Evolutionary conservation across 2,329 filamentous ascomycete species (phyloP).

Genomic region (Calonectria hawksworthii): DNA sequence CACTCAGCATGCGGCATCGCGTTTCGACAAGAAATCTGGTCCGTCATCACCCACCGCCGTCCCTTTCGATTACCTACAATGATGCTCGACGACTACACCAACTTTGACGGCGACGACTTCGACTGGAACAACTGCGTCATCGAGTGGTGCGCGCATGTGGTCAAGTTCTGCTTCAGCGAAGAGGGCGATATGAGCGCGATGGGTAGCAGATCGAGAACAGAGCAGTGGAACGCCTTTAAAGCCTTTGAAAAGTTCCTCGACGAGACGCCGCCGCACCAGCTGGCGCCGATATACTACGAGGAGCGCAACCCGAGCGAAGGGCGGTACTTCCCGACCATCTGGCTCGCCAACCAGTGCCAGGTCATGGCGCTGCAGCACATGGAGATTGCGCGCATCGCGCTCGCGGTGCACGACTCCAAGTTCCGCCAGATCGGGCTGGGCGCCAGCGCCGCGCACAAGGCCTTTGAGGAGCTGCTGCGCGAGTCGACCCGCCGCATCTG

Average conservation of each 20-base stretch:
- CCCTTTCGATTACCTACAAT: slow-evolving; percentile 31
- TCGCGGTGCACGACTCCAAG: slow-evolving; percentile 33
- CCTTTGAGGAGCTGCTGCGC: slow-evolving; percentile 25
- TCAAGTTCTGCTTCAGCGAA: slow-evolving; percentile 31
- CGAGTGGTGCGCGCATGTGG: slow-evolving; percentile 29
- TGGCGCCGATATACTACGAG: slow-evolving; percentile 23
- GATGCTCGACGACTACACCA: slow-evolving; percentile 23
- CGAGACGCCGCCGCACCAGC: slow-evolving; percentile 22
- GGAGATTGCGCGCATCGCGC: slow-evolving; percentile 30
- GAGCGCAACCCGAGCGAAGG: slow-evolving; percentile 23
- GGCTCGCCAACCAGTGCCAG: slow-evolving; percentile 30
- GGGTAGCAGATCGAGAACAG: background rate
- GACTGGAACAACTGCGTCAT: slow-evolving; percentile 34
- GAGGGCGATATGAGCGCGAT: background rate
- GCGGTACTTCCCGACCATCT: slow-evolving; percentile 22
- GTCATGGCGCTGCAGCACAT: slow-evolving; percentile 33
- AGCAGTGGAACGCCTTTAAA: slow-evolving; percentile 30
- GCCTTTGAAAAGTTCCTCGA: slow-evolving; percentile 27
- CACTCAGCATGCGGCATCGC: slow-evolving; percentile 32
- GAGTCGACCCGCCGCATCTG: slow-evolving; percentile 28
- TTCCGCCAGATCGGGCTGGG: slow-evolving; percentile 28
- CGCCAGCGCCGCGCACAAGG: slow-evolving; percentile 28
- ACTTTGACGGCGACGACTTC: slow-evolving; percentile 29
- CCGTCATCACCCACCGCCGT: slow-evolving; percentile 29
- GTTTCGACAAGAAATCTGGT: slow-evolving; percentile 33